Conservation (phyloP, 2,329 filamentous ascomycete species). For the Raffaelea arxii region DNA sequence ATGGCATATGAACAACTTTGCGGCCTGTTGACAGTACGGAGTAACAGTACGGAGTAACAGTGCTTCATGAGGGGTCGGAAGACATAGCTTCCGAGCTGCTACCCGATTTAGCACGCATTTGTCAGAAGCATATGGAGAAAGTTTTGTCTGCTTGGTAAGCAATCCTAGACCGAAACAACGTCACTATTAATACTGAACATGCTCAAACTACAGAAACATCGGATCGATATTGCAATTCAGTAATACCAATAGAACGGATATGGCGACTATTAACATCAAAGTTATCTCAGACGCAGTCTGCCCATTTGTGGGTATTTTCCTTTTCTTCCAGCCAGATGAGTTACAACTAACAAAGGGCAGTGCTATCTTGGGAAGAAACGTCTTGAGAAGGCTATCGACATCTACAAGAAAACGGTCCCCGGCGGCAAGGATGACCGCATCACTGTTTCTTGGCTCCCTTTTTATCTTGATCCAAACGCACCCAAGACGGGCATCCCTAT, state of each 20-base stretch:
- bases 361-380: conserved; percentile 75
- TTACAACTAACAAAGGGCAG: conserved; percentile 24
- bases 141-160: too few relatives aligned
- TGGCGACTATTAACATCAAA: conserved; percentile 68
- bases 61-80: too few relatives aligned
- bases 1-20: too few relatives aligned
- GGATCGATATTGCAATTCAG: neutral
- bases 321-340: neutral
- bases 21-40: too few relatives aligned
- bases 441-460: conserved; percentile 65
- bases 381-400: conserved; percentile 59
- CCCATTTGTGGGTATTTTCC: conserved; percentile 35
- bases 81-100: too few relatives aligned
- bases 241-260: conserved; percentile 21
- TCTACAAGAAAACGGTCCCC: conserved; percentile 54
- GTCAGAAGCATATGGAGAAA: too few relatives aligned
- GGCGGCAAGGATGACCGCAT: conserved; percentile 55
- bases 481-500: conserved; percentile 34
- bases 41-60: too few relatives aligned
- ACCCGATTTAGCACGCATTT: too few relatives aligned
- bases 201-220: too few relatives aligned
- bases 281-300: conserved; percentile 77
- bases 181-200: too few relatives aligned
- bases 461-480: conserved; percentile 66
- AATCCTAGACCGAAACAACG: too few relatives aligned